Evolutionary conservation across 345 rosid genomes (phyloP).

Genomic region (Orychophragmus violaceus): DNA sequence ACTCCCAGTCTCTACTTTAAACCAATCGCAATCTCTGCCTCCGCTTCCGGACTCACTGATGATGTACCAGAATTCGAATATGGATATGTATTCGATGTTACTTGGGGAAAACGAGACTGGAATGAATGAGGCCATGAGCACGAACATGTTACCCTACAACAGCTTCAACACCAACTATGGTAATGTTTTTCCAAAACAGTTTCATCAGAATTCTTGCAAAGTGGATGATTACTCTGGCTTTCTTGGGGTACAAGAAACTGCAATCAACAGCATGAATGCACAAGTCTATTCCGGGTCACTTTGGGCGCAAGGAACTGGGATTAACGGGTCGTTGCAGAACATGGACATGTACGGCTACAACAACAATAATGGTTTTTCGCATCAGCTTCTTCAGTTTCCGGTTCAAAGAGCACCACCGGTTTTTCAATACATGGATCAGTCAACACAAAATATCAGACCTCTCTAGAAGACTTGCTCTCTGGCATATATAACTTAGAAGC

Average conservation of each 20-base stretch:
- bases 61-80: background rate
- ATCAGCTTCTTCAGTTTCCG: slow-evolving; percentile 13
- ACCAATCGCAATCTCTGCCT: slow-evolving; percentile 14
- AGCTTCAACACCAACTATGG: background rate
- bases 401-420: background rate
- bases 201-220: background rate
- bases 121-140: background rate
- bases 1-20: slow-evolving; percentile 4
- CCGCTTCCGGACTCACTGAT: background rate
- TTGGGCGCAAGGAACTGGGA: slow-evolving; percentile 5
- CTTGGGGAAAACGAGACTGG: background rate
- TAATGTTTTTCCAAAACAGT: background rate
- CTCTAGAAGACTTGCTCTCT: background rate
- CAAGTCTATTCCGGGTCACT: background rate
- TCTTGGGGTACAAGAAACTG: background rate
- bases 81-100: background rate
- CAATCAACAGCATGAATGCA: background rate
- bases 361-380: background rate
- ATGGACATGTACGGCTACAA: background rate
- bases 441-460: background rate
- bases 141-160: background rate
- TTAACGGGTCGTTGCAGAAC: slow-evolving; percentile 1
- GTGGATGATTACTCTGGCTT: background rate
- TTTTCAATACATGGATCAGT: slow-evolving; percentile 3
- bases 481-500: background rate